Base-by-base conservation (phyloP, 805 yeast genomes). In the Saturnispora galanensis region DNA sequence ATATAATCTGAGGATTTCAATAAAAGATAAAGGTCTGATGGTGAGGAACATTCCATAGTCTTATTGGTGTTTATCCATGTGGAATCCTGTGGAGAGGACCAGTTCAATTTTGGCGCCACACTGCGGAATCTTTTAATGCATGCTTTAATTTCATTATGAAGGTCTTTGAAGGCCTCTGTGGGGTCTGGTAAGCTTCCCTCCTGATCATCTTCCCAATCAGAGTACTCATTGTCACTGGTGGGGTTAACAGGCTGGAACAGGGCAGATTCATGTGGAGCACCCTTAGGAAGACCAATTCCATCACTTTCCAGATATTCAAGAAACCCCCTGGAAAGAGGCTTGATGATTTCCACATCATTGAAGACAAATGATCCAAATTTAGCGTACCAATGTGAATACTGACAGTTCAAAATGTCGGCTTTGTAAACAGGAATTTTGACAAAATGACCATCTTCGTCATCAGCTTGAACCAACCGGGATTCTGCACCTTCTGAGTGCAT, bases 71-170 rank as follows among this genome's bases (percentile, higher is more conserved):
- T 65, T 16, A 93, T 90, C 98, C 97, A 93, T 0, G 80, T 75
- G 1, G 97, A 85, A 64, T 93, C 99, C 57, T 80, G 81, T 1
- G 99, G 98, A 1, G 96, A 84, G 1, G 97, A 87, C 98, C 98
- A 93, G 67, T 93, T 93, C 53, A 90, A 66, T 57, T 93, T 93
- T 1, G 97, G 97, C 1, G 86, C 72, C 2, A 88, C 86, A 1
- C 76, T 65, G 0, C 83, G 82, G 39, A 73, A 65, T 36, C 69
- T 66, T 3, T 51, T 48, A 11, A 93, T 73, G 0, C 69, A 56
- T 0, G 53, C 47, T 31, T 65, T 64, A 13, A 90, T 68, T 36
- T 67, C 53, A 0, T 65, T 53, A 56, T 89, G 94, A 16, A 88
- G 65, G 1, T 74, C 80, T 9, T 68, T 67, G 52, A 88, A 87